These are phyloP conservation scores for Cystobasidiopsis lactophilus DNA, from an alignment of 768 basidiomycete species.

Conservation along the genomic window DNA sequence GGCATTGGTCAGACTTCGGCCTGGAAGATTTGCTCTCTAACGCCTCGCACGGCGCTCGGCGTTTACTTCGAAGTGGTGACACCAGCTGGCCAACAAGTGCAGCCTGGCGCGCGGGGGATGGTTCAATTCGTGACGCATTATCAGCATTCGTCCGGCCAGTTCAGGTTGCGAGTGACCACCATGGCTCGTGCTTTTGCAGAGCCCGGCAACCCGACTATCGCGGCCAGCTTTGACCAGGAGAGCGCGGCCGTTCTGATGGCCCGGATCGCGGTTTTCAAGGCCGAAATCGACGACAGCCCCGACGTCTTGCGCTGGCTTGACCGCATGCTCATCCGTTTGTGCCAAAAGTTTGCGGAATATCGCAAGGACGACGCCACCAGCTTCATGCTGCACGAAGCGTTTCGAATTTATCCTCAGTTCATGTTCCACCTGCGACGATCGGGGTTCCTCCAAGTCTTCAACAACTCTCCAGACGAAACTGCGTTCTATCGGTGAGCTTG, in stretches of 20 bases:
- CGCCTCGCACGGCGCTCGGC: constrained; percentile 61
- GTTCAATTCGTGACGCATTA: constrained; percentile 98
- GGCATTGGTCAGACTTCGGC: constrained; percentile 96
- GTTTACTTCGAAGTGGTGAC: constrained; percentile 98
- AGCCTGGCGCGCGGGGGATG: constrained; percentile 61
- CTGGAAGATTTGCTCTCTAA: constrained; percentile 87
- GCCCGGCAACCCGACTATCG: constrained; percentile 80
- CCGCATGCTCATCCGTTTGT: constrained; percentile 90
- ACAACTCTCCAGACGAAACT: constrained; percentile 98
- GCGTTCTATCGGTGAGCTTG: constrained; percentile 70
- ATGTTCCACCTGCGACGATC: constrained; percentile 97
- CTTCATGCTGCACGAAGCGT: constrained; percentile 82
- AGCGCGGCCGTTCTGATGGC: constrained; percentile 96
- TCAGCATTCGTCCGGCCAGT: constrained; percentile 88
- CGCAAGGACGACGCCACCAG: constrained; percentile 88
- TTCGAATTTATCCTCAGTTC: constrained; percentile 98
- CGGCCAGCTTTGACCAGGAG: constrained; percentile 90
- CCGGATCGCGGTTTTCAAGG: constrained; percentile 95
- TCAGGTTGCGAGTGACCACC: constrained; percentile 87
- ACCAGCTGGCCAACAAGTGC: constrained; percentile 63
- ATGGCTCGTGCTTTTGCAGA: constrained; percentile 95
- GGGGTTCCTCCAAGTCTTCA: constrained; percentile 98
- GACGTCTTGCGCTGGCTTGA: constrained; percentile 95
- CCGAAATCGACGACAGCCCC: constrained; percentile 91
- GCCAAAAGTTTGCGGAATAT: constrained; percentile 98